Percentiles rank a stretch among this genome's conserved stretches.
Evolutionary conservation across 2,329 filamentous ascomycete species (phyloP).

Genomic region (Microdochium nivale): DNA sequence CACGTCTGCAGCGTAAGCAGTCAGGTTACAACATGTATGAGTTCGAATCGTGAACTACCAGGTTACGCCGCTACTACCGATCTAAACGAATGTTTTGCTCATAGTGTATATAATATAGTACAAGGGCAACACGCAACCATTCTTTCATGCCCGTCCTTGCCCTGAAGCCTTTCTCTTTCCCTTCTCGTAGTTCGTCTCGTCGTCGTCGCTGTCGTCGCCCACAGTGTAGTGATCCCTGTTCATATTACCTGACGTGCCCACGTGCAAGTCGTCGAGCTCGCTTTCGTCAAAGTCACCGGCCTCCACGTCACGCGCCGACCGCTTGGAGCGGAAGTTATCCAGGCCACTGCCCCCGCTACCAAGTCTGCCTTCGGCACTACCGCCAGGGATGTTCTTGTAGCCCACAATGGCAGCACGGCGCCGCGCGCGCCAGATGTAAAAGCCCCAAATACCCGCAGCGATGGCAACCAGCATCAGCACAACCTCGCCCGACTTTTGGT

Average conservation of each 20-base stretch:
- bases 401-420: constrained; percentile 35
- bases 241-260: constrained; percentile 33
- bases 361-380: constrained; percentile 23
- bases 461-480: constrained; percentile 75
- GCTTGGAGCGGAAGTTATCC: constrained; percentile 38
- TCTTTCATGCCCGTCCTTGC: constrained; percentile 2
- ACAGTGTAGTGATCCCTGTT: constrained; percentile 43
- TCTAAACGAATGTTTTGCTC: no score
- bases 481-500: constrained; percentile 78
- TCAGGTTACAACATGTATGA: no score
- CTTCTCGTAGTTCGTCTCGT: constrained; percentile 19
- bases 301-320: constrained; percentile 44
- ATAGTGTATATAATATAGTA: no score
- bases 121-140: background rate
- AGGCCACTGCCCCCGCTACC: constrained; percentile 21
- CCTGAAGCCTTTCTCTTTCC: constrained; percentile 13
- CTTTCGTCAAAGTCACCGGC: constrained; percentile 58
- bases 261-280: constrained; percentile 53
- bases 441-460: constrained; percentile 66
- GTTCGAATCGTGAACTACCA: no score
- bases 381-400: constrained; percentile 41
- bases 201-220: constrained; percentile 48
- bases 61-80: no score
- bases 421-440: constrained; percentile 56
- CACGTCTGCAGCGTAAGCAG: no score